Evolutionary conservation across 306 rosid species (phyloP).

Genomic region (Gastrolobium bilobum): DNA sequence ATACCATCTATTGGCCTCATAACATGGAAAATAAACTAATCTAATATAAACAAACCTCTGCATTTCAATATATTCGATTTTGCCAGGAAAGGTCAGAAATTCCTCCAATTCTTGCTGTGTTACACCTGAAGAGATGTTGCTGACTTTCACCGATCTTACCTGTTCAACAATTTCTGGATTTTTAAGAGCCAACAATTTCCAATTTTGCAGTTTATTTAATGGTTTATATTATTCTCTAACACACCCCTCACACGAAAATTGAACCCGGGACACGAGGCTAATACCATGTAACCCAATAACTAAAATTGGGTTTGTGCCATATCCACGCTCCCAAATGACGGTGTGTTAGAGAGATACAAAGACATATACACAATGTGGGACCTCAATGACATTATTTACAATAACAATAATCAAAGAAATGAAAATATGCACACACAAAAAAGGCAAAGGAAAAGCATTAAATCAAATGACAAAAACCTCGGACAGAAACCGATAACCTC

Average conservation of each 20-base stretch:
- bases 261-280: no score
- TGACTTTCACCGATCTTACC: constrained; percentile 64
- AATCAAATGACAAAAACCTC: background rate
- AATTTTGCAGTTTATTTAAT: background rate
- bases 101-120: constrained; percentile 66
- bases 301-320: no score
- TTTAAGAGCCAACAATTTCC: background rate
- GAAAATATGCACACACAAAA: background rate
- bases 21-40: background rate
- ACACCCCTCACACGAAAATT: no score
- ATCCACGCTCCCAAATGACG: no score
- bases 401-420: background rate
- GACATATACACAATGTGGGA: no score
- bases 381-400: no score
- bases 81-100: constrained; percentile 73
- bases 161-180: constrained; percentile 35
- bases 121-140: constrained; percentile 62
- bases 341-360: no score
- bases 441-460: background rate
- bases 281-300: no score
- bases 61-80: constrained; percentile 60
- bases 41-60: constrained; percentile 48
- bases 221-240: no score
- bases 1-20: background rate
- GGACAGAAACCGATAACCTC: background rate